Evolutionary conservation across 257 asterid genomes (phyloP).

Genomic region (Hygrophila difformis): DNA sequence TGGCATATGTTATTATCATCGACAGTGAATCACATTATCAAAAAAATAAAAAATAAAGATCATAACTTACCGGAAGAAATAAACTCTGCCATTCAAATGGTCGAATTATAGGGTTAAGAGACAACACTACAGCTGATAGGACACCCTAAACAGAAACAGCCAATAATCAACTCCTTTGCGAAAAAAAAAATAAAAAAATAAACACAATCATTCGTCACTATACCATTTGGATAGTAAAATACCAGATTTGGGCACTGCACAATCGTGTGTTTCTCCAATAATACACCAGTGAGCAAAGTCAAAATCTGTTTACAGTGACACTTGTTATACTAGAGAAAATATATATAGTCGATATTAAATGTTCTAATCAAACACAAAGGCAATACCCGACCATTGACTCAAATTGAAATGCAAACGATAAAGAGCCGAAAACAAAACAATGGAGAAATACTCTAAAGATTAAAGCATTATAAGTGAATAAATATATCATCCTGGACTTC

Average conservation of each 20-base stretch:
- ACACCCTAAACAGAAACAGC: slow-evolving; percentile 55
- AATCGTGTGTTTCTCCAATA: slow-evolving; percentile 81
- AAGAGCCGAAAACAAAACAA: too few relatives aligned
- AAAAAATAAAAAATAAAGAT: too few relatives aligned
- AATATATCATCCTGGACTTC: too few relatives aligned
- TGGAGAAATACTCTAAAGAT: too few relatives aligned
- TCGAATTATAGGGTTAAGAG: slow-evolving; percentile 78
- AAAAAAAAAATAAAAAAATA: slow-evolving; percentile 6
- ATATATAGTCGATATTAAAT: slow-evolving; percentile 12
- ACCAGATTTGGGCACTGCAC: slow-evolving; percentile 90
- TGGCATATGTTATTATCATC: slow-evolving; percentile 1
- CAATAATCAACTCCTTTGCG: slow-evolving; percentile 11
- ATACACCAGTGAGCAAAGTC: slow-evolving; percentile 67
- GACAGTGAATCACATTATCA: too few relatives aligned
- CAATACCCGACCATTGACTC: background rate
- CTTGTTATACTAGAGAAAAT: too few relatives aligned
- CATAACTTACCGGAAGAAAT: slow-evolving; percentile 77
- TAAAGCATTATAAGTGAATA: too few relatives aligned
- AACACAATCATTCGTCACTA: slow-evolving; percentile 4
- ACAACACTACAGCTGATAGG: slow-evolving; percentile 73
- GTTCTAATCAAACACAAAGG: background rate
- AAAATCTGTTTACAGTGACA: slow-evolving; percentile 43
- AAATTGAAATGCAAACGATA: background rate
- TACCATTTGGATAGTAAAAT: slow-evolving; percentile 13
- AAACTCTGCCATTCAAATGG: slow-evolving; percentile 99